Base-by-base conservation (phyloP, 257 asterid genomes). In the Datura wrightii region DNA sequence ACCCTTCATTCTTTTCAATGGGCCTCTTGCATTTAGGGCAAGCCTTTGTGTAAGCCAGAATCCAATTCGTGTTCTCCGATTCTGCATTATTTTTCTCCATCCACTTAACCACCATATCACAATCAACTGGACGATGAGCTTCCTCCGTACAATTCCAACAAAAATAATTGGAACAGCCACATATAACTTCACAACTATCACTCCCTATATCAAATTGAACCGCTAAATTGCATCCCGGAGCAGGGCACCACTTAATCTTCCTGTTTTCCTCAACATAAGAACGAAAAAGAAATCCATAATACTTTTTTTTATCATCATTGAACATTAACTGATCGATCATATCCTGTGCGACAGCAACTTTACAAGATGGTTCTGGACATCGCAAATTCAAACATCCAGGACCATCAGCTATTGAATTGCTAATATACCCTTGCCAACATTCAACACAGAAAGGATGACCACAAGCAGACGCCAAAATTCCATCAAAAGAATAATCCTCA, bases 81-180 rank as follows among this genome's bases (percentile, higher is more conserved):
- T 87, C 89, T 2, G 89, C 69, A 52, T 56, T 85, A 66, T 83
- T 88, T 62, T 88, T 88, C 60, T 39, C n/a, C 36, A 70, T 72
- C 90, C 90, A 88, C 72, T 53, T 85, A 3, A 65, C 83, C 41
- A 88, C 90, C 63, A 76, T 85, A 36, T 82, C 90, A 80, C 90
- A 88, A 65, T 85, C 87, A 81, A 88, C 84, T 0, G 90, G 90
- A 14, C 90, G 85, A 54, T 88, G 90, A 15, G 87, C 87, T 62
- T 88, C 88, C 58, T 85, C 87, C 24, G 80, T 80, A 55, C 87
- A 85, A 70, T 52, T 70, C 87, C 87, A 80, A 62, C 87, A 85
- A 55, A 85, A 85, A 18, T 31, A 39, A 71, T 81, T n/a, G 5
- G 82, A 82, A 58, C 87, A 85, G 3, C 31, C 54, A 46, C 87